Base-by-base conservation (phyloP, 305 asterid species). In the Fraxinus dipetala region DNA sequence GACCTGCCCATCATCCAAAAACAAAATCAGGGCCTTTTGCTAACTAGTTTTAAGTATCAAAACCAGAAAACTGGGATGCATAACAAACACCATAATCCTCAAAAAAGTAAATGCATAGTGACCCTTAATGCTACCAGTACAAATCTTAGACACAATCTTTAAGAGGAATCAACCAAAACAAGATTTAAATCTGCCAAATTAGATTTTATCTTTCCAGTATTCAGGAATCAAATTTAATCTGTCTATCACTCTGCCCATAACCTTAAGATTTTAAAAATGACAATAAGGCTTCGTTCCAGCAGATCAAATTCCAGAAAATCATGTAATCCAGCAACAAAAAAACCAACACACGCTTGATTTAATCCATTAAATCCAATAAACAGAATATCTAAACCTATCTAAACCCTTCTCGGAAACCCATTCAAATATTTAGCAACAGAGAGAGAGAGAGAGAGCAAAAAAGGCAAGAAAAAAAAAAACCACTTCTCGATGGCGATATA, bases 251-350 rank as follows among this genome's bases (percentile, higher is more conserved):
- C 40, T 81, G 78, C 77, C 28, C 72, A 77, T 26, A 74, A 76
- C 35, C 78, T 30, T 31, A 7, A 24, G 11, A 61, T 61, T 36
- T 26, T 6, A 16, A 54, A 22, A 79, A 83, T 26, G 35, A 24
- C 73, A 79, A 59, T 30, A 63, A 73, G 79, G 70, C 77, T 72
- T 61, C 51, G 16, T 43, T 83, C 48, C 78, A 54, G 40, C 61
- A 80, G 86, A 85, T 79, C 87, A 85, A 85, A 83, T 61, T 85
- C 76, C 54, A 75, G 51, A 65, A 67, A 30, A 77, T 32, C 36
- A 51, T 79, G 13, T 28, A 35, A 81, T n/a, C 38, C 34, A 85
- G 78, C 24, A 78, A 78, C 80, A 43, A 43, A 2, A 45, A 54
- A 79, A n/a, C 26, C 32, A 28, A 61, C 26, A 45, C 63, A 34